Evolutionary conservation across 345 rosid genomes (phyloP), one percentile per base, ranked within the genome.

Genomic region (Mercurialis annua): DNA sequence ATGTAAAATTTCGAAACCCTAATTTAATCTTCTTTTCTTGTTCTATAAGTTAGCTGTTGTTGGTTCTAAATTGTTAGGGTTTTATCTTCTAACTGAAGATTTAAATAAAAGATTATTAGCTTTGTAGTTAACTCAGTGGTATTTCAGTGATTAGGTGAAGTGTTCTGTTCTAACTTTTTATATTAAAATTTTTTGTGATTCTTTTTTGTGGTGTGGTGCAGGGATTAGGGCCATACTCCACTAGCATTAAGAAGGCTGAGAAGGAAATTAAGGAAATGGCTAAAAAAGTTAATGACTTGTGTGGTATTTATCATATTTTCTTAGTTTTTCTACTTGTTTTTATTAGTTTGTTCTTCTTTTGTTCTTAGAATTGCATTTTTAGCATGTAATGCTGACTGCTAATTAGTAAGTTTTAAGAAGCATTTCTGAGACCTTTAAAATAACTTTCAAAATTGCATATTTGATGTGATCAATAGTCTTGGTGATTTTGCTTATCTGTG

Each of bases 151-250:
- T 34, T 34, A 9, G 40, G 4, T 34, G 40, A 4, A 3, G 9
- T 9, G 40, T 34, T 34, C 9, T 9, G 9, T 34, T 34, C 40
- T 40, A 7, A 40, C 44, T 40, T 40, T 40, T 40, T n/a, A n/a
- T n/a, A n/a, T 9, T 34, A 34, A 34, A 40, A 14, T 14, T 40
- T 14, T 40, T 40, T 40, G 44, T 36, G 40, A 36, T 36, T 36
- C 40, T 36, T 36, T 36, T 36, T 36, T 36, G n/a, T 36, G 17
- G 10, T 9, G 34, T 65, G 3, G 3, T 49, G 80, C 76, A 93
- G 98, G 98, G 97, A 4, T 80, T 93, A 73, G 98, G 98, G 55
- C 98, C 98, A 38, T 92, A 93, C 74, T 88, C 96, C 9, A 77
- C 71, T 8, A 81, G 92, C 55, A 90, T 88, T 46, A 93, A 93